phyloP scores from a whole-genome alignment of 768 basidiomycete species.

The Amanita rubescens region DNA sequence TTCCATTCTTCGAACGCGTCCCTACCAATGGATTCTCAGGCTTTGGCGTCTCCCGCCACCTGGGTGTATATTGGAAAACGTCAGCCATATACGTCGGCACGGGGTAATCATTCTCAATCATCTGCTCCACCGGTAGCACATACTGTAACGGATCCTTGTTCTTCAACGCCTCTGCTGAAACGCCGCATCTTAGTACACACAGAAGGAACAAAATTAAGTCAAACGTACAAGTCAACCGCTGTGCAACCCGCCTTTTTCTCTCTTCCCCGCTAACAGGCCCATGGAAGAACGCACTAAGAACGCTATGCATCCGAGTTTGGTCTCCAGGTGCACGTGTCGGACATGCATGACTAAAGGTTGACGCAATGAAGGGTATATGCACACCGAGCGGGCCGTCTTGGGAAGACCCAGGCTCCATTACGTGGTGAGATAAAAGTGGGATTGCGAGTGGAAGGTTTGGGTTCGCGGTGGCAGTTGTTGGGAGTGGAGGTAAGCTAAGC shows the following conservation, averaged over 20 bases:
- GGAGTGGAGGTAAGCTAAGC: constrained; percentile 64
- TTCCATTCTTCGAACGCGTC: constrained; percentile 16
- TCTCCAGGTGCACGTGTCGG: constrained; percentile 94
- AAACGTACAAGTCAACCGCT: constrained; percentile 30
- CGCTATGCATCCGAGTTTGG: constrained; percentile 74
- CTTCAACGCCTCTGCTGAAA: constrained; percentile 50
- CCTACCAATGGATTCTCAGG: constrained; percentile 18
- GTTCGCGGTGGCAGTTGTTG: constrained; percentile 56
- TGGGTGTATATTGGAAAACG: constrained; percentile 51
- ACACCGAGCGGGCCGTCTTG: constrained; percentile 16
- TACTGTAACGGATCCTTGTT: constrained; percentile 64
- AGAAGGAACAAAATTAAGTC: not conserved
- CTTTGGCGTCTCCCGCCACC: constrained; percentile 78
- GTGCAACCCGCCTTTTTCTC: constrained; percentile 56
- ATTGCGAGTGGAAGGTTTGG: constrained; percentile 40
- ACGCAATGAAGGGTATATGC: constrained; percentile 59
- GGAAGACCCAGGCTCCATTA: constrained; percentile 10
- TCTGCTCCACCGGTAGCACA: constrained; percentile 71
- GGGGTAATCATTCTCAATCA: constrained; percentile 93
- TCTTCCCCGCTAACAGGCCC: constrained; percentile 75
- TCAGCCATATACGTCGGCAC: constrained; percentile 81
- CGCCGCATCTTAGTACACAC: constrained; percentile 3
- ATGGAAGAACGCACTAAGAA: constrained; percentile 77
- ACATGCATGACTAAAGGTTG: constrained; percentile 86
- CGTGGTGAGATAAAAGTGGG: constrained; percentile 22